Base-by-base conservation (phyloP, 2,329 filamentous ascomycete genomes). In the Penicillium polonicum region DNA sequence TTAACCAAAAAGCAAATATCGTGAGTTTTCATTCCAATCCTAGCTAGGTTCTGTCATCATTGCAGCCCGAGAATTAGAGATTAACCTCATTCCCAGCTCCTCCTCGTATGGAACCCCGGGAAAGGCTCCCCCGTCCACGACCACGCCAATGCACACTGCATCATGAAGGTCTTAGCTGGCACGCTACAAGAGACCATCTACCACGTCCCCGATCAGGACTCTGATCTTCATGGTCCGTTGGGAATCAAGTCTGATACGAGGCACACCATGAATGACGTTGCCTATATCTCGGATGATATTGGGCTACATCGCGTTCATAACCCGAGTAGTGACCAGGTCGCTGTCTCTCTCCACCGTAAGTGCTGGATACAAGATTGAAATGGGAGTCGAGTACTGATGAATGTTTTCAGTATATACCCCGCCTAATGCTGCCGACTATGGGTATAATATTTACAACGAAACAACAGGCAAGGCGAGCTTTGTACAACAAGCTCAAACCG, bases 71-170 rank as follows among this genome's bases (percentile, higher is more conserved):
- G 8, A 8, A 27, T 27, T 2, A 4, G 3, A 21, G 31, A 41
- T 27, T 55, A 42, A 55, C 36, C 8, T 23, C 19, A 10, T 17
- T 12, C 2, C 15, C 39, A 72, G 70, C 59, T 72, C 33, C 65
- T 72, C 13, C 59, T 72, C 1, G 72, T 72, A 25, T 74, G 70
- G 72, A 73, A 72, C 38, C 72, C 72, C 0, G 63, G 66, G n/a
- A 74, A 73, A 48, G 72, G 72, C 25, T 72, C 70, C 0, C 71
- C 70, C 0, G 65, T 74, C 44, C 72, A 74, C 33, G 72, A 74
- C 53, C 72, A 74, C 43, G 71, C 71, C 54, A 70, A 73, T 39
- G 72, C 72, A 15, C 72, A 74, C 56, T 74, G 72, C 55, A 69
- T 74, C 52, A 74, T 74, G 72, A 74, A 74, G 48, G 61, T 74